Percentiles rank a stretch among this genome's conserved stretches.
Conservation (phyloP, 2,329 filamentous ascomycete species). For the Colletotrichum australisinense region DNA sequence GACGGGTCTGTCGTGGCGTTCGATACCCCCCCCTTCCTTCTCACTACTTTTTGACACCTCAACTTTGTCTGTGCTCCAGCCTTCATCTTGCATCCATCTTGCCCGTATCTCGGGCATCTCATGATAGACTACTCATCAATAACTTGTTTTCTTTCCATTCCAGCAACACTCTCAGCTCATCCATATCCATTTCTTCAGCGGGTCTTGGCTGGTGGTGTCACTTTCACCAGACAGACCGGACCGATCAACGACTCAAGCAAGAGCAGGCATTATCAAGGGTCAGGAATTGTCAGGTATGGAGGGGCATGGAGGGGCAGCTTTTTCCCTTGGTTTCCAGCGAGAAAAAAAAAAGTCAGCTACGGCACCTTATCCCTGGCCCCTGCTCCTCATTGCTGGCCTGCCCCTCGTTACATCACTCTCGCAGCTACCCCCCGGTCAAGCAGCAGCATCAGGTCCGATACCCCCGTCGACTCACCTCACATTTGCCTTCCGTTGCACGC, state of each 20-base stretch:
- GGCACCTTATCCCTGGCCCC: conserved; percentile 28
- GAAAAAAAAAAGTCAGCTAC: conserved; percentile 34
- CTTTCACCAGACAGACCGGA: conserved; percentile 7
- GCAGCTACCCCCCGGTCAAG: conserved; percentile 30
- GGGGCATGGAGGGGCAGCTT: conserved; percentile 31
- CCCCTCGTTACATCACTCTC: conserved; percentile 35
- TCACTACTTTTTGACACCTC: conserved; percentile 21
- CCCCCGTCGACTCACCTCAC: conserved; percentile 13
- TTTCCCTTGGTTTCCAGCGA: conserved; percentile 24
- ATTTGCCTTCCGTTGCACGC: too few relatives aligned
- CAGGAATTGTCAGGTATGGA: conserved; percentile 24
- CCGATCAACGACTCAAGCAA: conserved; percentile 19
- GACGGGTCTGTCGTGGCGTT: conserved; percentile 4
- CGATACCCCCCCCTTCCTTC: conserved; percentile 11
- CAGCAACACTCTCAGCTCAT: neutral
- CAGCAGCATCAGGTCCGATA: conserved; percentile 27
- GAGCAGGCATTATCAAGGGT: conserved; percentile 3
- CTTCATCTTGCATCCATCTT: too few relatives aligned
- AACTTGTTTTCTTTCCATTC: neutral
- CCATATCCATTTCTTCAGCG: conserved; percentile 5
- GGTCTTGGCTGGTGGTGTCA: conserved; percentile 19
- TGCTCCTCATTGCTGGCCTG: conserved; percentile 25
- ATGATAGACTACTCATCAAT: conserved; percentile 3
- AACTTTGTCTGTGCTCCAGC: conserved; percentile 17
- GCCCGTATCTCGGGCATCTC: neutral